These are phyloP conservation scores for Collybiopsis confluens DNA, from an alignment of 768 basidiomycete species.

Conservation along the genomic window DNA sequence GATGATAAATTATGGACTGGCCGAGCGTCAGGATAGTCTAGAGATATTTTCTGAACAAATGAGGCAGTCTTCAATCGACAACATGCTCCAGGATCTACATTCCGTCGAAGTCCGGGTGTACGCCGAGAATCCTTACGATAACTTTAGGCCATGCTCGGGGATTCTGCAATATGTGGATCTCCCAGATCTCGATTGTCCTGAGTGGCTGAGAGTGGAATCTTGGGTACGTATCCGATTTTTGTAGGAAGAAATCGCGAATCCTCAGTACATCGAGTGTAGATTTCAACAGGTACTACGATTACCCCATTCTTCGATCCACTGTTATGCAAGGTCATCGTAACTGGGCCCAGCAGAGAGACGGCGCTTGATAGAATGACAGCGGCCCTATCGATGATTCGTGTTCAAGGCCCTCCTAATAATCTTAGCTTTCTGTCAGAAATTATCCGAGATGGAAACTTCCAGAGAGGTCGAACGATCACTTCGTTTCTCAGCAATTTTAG, in stretches of 20 bases:
- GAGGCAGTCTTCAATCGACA: conserved; percentile 34
- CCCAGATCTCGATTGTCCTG: conserved; percentile 20
- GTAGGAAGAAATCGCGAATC: background rate
- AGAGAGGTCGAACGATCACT: conserved; percentile 42
- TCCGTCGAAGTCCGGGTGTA: conserved; percentile 60
- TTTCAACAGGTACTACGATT: conserved; percentile 46
- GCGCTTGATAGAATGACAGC: conserved; percentile 38
- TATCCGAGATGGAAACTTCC: conserved; percentile 33
- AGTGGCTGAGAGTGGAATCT: conserved; percentile 59
- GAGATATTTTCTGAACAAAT: conserved; percentile 20
- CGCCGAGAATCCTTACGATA: conserved; percentile 55
- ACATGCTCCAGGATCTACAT: conserved; percentile 17
- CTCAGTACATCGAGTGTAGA: too few relatives aligned
- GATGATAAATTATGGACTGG: conserved; percentile 57
- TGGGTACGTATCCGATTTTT: conserved; percentile 35
- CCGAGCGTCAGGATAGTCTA: conserved; percentile 23
- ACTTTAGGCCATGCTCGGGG: conserved; percentile 58
- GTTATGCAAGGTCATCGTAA: conserved; percentile 56
- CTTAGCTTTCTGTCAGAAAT: conserved; percentile 46
- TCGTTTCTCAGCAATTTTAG: conserved; percentile 41
- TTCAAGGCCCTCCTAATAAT: conserved; percentile 62
- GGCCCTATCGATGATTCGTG: conserved; percentile 34
- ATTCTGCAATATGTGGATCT: conserved; percentile 53
- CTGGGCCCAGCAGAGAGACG: conserved; percentile 39
- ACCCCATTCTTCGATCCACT: conserved; percentile 57